phyloP scores from a whole-genome alignment of 73 alveolate genomes.

The Uronychia setigera region DNA sequence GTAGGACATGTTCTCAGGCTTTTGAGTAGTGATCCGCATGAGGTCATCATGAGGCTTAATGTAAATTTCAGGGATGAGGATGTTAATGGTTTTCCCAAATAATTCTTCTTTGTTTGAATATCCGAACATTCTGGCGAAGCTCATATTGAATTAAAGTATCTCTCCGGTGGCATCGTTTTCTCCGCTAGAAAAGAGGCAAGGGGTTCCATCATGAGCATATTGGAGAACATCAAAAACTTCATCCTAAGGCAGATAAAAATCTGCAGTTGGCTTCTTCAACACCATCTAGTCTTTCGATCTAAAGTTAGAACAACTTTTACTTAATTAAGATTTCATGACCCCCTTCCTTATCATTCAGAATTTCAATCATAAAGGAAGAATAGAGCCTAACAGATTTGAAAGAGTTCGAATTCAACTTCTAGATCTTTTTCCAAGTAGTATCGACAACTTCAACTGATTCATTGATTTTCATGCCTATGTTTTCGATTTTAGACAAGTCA shows the following conservation, averaged over 20 bases:
- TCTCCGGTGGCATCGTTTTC: too few species aligned
- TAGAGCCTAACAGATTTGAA: conserved; percentile 78
- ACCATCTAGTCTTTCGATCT: conserved; percentile 28
- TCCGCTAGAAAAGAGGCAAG: conserved; percentile 35
- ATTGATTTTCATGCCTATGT: conserved; percentile 85
- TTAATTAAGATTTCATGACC: conserved; percentile 81
- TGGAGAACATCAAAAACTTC: conserved; percentile 22
- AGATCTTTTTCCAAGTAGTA: conserved; percentile 77
- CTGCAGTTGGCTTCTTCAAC: too few species aligned
- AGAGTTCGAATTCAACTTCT: conserved; percentile 79
- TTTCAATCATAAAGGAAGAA: conserved; percentile 82
- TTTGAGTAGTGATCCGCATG: too few species aligned
- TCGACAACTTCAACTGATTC: conserved; percentile 77
- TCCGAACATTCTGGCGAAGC: too few species aligned
- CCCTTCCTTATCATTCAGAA: conserved; percentile 84
- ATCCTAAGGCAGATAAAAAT: too few species aligned
- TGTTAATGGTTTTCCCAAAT: too few species aligned
- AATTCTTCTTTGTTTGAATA: too few species aligned
- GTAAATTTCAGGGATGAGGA: too few species aligned
- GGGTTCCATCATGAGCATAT: conserved; percentile 39
- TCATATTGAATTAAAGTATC: too few species aligned
- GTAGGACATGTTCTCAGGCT: too few species aligned
- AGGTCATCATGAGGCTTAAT: too few species aligned
- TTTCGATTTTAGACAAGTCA: conserved; percentile 81
- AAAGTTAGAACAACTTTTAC: conserved; percentile 53